These are phyloP conservation scores for Neurospora sp. DNA, from an alignment of 495 filamentous ascomycete species.

Conservation along the genomic window DNA sequence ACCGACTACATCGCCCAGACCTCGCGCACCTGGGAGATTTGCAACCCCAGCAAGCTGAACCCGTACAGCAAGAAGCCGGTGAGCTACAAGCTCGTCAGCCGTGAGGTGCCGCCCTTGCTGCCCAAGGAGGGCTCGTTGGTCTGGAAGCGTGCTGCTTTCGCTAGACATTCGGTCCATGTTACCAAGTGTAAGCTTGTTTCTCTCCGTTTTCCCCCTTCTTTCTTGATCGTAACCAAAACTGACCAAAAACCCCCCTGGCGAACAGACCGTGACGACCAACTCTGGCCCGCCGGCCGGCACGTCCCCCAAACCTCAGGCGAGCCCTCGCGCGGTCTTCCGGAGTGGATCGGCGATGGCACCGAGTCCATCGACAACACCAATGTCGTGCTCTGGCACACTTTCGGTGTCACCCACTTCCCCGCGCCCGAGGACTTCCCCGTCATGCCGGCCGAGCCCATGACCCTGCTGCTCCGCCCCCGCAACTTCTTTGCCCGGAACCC, in stretches of 20 bases:
- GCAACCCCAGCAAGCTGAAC: slow-evolving; percentile 75
- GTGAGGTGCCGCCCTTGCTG: slow-evolving; percentile 70
- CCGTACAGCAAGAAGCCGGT: slow-evolving; percentile 77
- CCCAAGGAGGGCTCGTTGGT: slow-evolving; percentile 77
- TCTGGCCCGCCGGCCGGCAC: slow-evolving; percentile 87
- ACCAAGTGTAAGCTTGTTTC: slow-evolving; percentile 60
- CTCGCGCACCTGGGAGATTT: slow-evolving; percentile 83
- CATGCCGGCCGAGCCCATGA: slow-evolving; percentile 84
- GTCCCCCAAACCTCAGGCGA: slow-evolving; percentile 89
- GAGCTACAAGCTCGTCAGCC: slow-evolving; percentile 85
- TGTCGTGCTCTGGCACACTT: slow-evolving; percentile 93
- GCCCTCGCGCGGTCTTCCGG: slow-evolving; percentile 64
- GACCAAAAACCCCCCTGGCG: too few relatives aligned
- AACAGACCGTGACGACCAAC: slow-evolving; percentile 70
- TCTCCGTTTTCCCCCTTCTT: neutral
- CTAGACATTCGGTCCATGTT: slow-evolving; percentile 82
- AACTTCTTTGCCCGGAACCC: slow-evolving; percentile 87
- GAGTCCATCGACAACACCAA: slow-evolving; percentile 74
- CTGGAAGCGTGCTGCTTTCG: slow-evolving; percentile 91
- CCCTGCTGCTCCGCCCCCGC: slow-evolving; percentile 67
- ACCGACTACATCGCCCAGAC: slow-evolving; percentile 75
- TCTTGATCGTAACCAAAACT: too few relatives aligned
- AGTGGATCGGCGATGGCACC: slow-evolving; percentile 72
- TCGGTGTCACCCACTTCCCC: slow-evolving; percentile 88
- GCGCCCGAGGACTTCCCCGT: slow-evolving; percentile 88